Base-by-base conservation (phyloP, 805 yeast species). In the Diddensiella transvaalensis region DNA sequence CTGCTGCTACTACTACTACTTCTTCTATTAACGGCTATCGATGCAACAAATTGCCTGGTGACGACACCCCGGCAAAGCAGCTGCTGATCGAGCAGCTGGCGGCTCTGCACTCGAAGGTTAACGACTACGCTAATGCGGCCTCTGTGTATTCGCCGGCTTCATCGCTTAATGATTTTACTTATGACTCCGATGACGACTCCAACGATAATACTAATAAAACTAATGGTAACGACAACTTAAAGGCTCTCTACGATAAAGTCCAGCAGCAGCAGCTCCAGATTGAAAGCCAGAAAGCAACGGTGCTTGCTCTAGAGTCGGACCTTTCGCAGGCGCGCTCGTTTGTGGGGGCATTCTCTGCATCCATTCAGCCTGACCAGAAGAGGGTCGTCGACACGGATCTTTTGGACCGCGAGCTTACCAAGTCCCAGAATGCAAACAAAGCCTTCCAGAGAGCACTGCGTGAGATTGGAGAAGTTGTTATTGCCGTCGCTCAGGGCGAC, bases 401-500 rank as follows among this genome's bases (percentile, higher is more conserved):
- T 42, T 60, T 65, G 23, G 66, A 58, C 40, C 52, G 68, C 19
- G 73, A 71, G 55, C 65, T 71, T 35, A 59, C 66, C 22, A 64
- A 68, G 48, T 64, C 71, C 3, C 74, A 68, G 51, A 68, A 65
- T 42, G 87, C 88, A 41, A 85, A 85, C 64, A 75, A 78, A 48
- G 90, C 89, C 3, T 67, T 67, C 60, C 82, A 80, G 58, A 77
- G 78, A 60, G 89, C 90, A 3, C 68, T 85, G 29, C 76, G 80
- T 48, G 95, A 87, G 59, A 85, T 87, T 26, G 95, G 95, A 22
- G 84, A 87, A 32, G 95, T 87, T 18, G 90, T 87, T 18, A 83
- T 85, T 35, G 86, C 91, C 13, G 96, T 87, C 21, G 93, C 95
- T 17, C 83, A 82, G 77, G 96, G 96, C 44, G 95, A 87, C 61